Percentiles rank a stretch among this genome's conserved stretches.
Evolutionary conservation across 225 moss, liverwort and hornwort species (phyloP).

Genomic region (Marchantia paleacea): DNA sequence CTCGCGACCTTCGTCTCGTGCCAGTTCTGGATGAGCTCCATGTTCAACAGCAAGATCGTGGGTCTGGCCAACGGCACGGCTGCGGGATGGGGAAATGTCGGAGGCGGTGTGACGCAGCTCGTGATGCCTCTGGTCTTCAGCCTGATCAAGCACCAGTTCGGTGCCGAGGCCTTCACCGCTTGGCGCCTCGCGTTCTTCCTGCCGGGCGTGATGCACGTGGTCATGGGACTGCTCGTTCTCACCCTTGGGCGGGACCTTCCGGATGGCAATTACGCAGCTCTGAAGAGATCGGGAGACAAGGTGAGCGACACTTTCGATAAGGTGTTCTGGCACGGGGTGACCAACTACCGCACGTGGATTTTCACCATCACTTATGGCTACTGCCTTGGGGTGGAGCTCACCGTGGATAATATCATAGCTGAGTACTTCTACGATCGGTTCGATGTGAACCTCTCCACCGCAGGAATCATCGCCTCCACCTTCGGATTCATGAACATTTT

Average conservation of each 20-base stretch:
- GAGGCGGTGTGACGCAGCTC: constrained; percentile 79
- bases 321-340: constrained; percentile 37
- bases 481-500: constrained; percentile 72
- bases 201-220: constrained; percentile 67
- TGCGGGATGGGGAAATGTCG: constrained; percentile 80
- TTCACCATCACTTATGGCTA: constrained; percentile 65
- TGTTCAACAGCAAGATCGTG: constrained; percentile 81
- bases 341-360: constrained; percentile 55
- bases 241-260: constrained; percentile 68
- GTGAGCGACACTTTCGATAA: constrained; percentile 47
- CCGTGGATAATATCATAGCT: constrained; percentile 75
- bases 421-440: constrained; percentile 80
- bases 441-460: constrained; percentile 50
- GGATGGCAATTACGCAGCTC: constrained; percentile 54
- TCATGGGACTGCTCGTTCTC: constrained; percentile 63
- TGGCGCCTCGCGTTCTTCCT: constrained; percentile 72
- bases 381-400: constrained; percentile 77
- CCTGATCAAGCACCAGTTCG: constrained; percentile 50
- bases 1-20: constrained; percentile 80
- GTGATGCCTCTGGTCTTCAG: constrained; percentile 76
- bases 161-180: constrained; percentile 45
- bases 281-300: constrained; percentile 48
- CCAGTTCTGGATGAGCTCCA: constrained; percentile 94
- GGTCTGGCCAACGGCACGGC: constrained; percentile 74
- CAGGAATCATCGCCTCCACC: constrained; percentile 53